A percentile compares a stretch with the other conserved stretches of the same genome.
These are phyloP conservation scores for Podaxis sp. DNA, from an alignment of 768 basidiomycete species.

Conservation along the genomic window DNA sequence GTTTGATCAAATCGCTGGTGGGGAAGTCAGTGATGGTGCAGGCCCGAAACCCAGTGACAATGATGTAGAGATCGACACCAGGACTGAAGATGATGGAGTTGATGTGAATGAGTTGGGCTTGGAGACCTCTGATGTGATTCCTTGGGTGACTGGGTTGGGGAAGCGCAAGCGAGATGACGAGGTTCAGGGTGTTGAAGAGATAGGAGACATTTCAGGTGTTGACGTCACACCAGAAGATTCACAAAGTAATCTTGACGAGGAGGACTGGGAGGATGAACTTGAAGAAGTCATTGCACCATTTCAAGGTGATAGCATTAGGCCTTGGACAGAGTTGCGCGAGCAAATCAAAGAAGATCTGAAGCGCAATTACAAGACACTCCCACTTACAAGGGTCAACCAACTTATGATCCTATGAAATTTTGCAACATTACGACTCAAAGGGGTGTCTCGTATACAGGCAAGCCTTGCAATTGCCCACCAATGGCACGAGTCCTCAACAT, in stretches of 20 bases:
- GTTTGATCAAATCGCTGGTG: not conserved
- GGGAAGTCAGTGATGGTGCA: no score
- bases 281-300: not conserved
- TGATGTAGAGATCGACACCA: no score
- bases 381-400: slow-evolving; percentile 29
- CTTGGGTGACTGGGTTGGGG: no score
- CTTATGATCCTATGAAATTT: slow-evolving; percentile 31
- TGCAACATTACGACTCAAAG: slow-evolving; percentile 33
- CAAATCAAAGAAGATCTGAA: slow-evolving; percentile 28
- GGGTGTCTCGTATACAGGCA: slow-evolving; percentile 24
- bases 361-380: slow-evolving; percentile 22
- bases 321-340: slow-evolving; percentile 24
- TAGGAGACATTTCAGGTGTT: no score
- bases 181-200: not conserved
- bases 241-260: no score
- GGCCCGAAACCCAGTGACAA: no score
- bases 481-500: slow-evolving; percentile 27
- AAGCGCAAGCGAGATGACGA: no score
- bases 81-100: no score
- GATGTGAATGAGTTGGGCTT: no score
- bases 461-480: slow-evolving; percentile 34
- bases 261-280: not conserved
- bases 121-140: no score
- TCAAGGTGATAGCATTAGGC: not conserved
- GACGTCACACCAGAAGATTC: no score